phyloP scores from a whole-genome alignment of 2,329 filamentous ascomycete species.

The Xylaria sp. region DNA sequence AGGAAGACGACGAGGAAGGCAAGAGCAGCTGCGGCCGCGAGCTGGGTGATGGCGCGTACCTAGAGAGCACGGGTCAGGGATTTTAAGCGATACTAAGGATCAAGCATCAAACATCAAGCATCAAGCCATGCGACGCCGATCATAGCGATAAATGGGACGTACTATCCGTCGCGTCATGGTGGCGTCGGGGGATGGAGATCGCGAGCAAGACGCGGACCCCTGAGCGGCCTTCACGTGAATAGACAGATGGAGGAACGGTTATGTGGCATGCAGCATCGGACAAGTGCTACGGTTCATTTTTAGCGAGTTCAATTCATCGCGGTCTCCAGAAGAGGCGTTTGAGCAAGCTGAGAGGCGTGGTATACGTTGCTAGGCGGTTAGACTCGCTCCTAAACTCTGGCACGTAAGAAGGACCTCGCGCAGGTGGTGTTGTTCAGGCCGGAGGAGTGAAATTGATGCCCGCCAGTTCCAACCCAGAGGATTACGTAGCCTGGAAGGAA shows the following conservation, averaged over 20 bases:
- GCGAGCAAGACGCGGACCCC: constrained; percentile 9
- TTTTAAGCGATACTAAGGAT: not conserved
- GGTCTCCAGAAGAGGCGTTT: not conserved
- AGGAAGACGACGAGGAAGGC: constrained; percentile 69
- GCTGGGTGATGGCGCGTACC: constrained; percentile 69
- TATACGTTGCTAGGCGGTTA: too few relatives aligned
- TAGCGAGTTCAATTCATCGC: constrained; percentile 20
- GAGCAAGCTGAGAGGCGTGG: not conserved
- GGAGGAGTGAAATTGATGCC: too few relatives aligned
- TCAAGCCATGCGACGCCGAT: not conserved
- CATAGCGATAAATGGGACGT: constrained; percentile 12
- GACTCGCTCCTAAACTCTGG: too few relatives aligned
- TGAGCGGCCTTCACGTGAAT: constrained; percentile 20
- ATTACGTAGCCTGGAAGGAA: too few relatives aligned
- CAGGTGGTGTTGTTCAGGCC: too few relatives aligned
- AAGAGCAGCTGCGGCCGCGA: constrained; percentile 59
- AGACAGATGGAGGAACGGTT: constrained; percentile 21
- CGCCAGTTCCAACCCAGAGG: too few relatives aligned
- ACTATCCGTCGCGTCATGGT: constrained; percentile 35
- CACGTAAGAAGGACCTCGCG: too few relatives aligned
- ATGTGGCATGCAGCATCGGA: constrained; percentile 20
- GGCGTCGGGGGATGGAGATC: constrained; percentile 9
- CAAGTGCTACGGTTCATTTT: constrained; percentile 29
- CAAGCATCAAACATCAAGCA: not conserved
- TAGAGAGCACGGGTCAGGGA: constrained; percentile 24